Evolutionary conservation across 2,329 filamentous ascomycete genomes (phyloP).

Genomic region (Fusarium albidum): DNA sequence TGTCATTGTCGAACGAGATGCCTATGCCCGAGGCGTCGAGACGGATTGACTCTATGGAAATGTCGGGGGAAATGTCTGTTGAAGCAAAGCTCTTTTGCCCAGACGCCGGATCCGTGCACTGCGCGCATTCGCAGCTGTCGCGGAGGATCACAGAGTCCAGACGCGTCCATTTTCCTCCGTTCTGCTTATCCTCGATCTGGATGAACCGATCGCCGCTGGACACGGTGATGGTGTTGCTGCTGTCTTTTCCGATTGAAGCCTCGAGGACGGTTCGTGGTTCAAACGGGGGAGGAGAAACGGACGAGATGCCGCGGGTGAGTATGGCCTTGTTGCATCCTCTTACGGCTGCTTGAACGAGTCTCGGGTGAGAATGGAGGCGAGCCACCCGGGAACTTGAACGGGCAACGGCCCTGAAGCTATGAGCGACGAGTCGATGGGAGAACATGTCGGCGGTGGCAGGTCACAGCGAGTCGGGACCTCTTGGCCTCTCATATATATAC

Average conservation of each 20-base stretch:
- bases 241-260: conserved; percentile 6
- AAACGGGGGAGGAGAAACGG: conserved; percentile 19
- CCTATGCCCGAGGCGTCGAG: conserved; percentile 53
- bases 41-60: conserved; percentile 44
- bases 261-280: conserved; percentile 15
- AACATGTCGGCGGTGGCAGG: conserved; percentile 20
- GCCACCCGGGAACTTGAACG: not conserved
- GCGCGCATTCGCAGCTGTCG: conserved; percentile 61
- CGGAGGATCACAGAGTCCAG: conserved; percentile 51
- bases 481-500: not conserved
- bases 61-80: conserved; percentile 48
- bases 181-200: conserved; percentile 34
- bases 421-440: conserved; percentile 10
- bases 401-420: conserved; percentile 20
- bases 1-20: conserved; percentile 67
- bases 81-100: conserved; percentile 64
- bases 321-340: not conserved
- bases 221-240: conserved; percentile 33
- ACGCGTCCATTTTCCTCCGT: conserved; percentile 34
- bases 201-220: conserved; percentile 40
- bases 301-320: conserved; percentile 14
- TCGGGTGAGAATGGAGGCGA: not conserved
- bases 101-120: conserved; percentile 65
- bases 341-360: conserved; percentile 32
- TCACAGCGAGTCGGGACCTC: not conserved